phyloP scores from a whole-genome alignment of 306 rosid genomes.

The Rubus parviflorus region DNA sequence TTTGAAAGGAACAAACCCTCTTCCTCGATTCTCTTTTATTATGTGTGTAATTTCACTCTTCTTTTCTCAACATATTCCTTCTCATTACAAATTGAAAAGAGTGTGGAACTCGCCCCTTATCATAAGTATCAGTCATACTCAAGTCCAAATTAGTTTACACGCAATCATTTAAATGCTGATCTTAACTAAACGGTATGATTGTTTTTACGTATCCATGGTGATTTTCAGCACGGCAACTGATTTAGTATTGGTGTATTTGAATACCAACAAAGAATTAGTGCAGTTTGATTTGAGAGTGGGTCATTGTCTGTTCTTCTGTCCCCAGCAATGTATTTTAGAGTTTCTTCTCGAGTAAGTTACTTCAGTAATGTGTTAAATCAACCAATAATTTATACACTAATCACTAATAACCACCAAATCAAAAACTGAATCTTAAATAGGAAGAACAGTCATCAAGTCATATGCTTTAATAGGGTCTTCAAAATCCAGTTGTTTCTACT shows the following conservation, averaged over 20 bases:
- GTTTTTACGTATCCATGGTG: background rate
- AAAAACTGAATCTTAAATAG: background rate
- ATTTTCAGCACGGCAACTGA: background rate
- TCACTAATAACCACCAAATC: background rate
- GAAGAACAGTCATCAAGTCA: background rate
- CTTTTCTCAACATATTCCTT: too few species aligned
- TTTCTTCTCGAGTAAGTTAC: background rate
- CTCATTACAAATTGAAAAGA: too few species aligned
- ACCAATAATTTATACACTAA: background rate
- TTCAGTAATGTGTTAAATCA: background rate
- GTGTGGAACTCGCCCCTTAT: too few species aligned
- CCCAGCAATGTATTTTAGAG: background rate
- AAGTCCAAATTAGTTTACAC: too few species aligned
- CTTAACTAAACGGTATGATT: too few species aligned
- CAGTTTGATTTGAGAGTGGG: background rate
- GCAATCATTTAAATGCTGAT: too few species aligned
- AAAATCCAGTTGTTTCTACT: background rate
- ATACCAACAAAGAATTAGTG: background rate
- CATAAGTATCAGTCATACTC: too few species aligned
- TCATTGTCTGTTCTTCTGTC: background rate
- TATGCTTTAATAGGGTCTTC: background rate
- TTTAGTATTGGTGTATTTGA: background rate
- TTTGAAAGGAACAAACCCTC: too few species aligned
- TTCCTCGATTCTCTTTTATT: too few species aligned
- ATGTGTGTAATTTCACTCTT: too few species aligned